These are phyloP conservation scores for Physcomitrium patens DNA, from an alignment of 225 moss, liverwort and hornwort genomes.

Conservation along the genomic window DNA sequence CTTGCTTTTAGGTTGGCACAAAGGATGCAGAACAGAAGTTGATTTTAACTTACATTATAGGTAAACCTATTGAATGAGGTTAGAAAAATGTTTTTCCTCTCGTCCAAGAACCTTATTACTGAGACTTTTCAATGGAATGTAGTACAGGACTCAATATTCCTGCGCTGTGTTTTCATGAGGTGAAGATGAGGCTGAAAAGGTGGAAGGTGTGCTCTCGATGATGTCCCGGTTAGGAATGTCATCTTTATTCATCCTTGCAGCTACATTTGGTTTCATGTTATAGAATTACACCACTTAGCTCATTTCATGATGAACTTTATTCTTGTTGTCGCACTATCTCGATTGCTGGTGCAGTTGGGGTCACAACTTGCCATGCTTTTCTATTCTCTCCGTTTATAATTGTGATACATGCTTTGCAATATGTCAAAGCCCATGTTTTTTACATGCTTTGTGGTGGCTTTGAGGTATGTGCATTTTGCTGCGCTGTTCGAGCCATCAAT, in stretches of 20 bases:
- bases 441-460: no score
- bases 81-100: background rate
- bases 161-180: slow-evolving; percentile 1
- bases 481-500: no score
- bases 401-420: no score
- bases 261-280: background rate
- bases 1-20: background rate
- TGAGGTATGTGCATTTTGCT: no score
- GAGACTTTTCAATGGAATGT: slow-evolving; percentile 35
- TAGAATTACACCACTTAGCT: background rate
- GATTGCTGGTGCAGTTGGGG: no score
- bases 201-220: slow-evolving; percentile 20
- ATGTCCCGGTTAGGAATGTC: background rate
- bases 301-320: background rate
- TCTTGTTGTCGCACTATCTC: background rate
- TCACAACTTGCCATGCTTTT: no score
- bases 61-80: background rate
- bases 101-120: slow-evolving; percentile 19
- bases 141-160: slow-evolving; percentile 32
- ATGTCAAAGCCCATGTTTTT: no score
- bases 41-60: no score
- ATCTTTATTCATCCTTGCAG: background rate
- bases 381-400: no score
- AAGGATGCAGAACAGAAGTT: background rate
- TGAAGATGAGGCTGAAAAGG: slow-evolving; percentile 29